Conservation (phyloP, 345 rosid species). For the Camelina hispida region DNA sequence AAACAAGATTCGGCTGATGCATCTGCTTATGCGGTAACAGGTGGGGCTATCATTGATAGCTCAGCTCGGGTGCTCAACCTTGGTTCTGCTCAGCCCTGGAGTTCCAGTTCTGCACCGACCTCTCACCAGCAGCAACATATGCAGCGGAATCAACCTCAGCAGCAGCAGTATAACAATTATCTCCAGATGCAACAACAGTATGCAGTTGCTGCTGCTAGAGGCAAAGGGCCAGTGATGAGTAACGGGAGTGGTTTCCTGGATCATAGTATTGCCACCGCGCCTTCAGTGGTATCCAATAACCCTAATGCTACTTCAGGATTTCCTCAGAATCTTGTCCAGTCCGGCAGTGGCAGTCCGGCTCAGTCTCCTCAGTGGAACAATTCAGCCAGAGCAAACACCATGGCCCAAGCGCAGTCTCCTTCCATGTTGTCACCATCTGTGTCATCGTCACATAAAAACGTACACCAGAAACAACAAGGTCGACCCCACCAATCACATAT, state of each 20-base stretch:
- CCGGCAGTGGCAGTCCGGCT: conserved; percentile 49
- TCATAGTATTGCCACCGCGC: conserved; percentile 50
- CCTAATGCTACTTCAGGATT: conserved; percentile 54
- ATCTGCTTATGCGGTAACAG: conserved; percentile 52
- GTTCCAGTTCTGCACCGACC: conserved; percentile 47
- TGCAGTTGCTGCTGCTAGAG: conserved; percentile 59
- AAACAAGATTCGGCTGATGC: conserved; percentile 54
- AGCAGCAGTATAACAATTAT: conserved; percentile 48
- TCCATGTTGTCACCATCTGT: conserved; percentile 49
- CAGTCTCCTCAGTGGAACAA: conserved; percentile 75
- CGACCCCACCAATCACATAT: conserved; percentile 57
- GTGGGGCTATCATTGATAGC: conserved; percentile 62
- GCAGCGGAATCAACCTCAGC: conserved; percentile 48
- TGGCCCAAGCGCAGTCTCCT: conserved; percentile 53
- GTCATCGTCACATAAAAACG: conserved; percentile 55
- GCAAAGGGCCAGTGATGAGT: conserved; percentile 58
- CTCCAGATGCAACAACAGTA: conserved; percentile 66
- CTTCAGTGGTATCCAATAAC: conserved; percentile 56
- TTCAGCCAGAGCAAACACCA: conserved; percentile 49
- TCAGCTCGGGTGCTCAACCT: conserved; percentile 58
- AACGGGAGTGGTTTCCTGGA: conserved; percentile 63
- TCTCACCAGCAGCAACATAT: conserved; percentile 40
- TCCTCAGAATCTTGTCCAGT: conserved; percentile 69
- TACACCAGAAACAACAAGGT: conserved; percentile 65
- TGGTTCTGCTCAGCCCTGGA: conserved; percentile 51